Percentiles rank a stretch among this genome's conserved stretches.
phyloP scores from a whole-genome alignment of 2,329 filamentous ascomycete genomes.

The Fusarium sp. region DNA sequence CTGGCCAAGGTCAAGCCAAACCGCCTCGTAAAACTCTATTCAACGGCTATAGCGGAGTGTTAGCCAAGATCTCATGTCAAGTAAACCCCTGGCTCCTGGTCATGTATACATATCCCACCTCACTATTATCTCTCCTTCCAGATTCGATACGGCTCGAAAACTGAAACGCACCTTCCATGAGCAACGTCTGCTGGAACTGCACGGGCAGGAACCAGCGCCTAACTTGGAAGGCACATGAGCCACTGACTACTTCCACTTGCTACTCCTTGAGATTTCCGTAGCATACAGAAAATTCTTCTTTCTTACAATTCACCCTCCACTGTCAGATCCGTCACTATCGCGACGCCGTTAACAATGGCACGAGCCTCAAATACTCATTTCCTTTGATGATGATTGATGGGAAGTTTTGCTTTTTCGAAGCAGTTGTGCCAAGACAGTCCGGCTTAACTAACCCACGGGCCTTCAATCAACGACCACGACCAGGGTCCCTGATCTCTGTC shows the following conservation, averaged over 20 bases:
- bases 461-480: constrained; percentile 14
- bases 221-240: constrained; percentile 28
- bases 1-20: constrained; percentile 12
- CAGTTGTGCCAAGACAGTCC: constrained; percentile 30
- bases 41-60: neutral
- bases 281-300: neutral
- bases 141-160: constrained; percentile 35
- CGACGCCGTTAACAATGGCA: constrained; percentile 5
- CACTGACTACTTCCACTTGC: constrained; percentile 23
- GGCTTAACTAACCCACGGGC: constrained; percentile 22
- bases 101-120: neutral
- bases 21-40: constrained; percentile 14
- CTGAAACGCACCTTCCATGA: constrained; percentile 37
- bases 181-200: constrained; percentile 6
- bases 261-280: neutral
- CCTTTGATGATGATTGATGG: constrained; percentile 33
- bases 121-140: constrained; percentile 20
- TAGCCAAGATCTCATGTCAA: constrained; percentile 11
- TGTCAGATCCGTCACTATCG: neutral
- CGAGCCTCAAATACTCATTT: constrained; percentile 29
- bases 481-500: constrained; percentile 28
- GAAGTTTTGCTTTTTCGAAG: constrained; percentile 25
- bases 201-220: constrained; percentile 17
- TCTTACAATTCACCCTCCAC: neutral
- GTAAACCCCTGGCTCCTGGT: constrained; percentile 12